Base-by-base conservation (phyloP, 768 basidiomycete species). In the Lactifluus subvellereus region DNA sequence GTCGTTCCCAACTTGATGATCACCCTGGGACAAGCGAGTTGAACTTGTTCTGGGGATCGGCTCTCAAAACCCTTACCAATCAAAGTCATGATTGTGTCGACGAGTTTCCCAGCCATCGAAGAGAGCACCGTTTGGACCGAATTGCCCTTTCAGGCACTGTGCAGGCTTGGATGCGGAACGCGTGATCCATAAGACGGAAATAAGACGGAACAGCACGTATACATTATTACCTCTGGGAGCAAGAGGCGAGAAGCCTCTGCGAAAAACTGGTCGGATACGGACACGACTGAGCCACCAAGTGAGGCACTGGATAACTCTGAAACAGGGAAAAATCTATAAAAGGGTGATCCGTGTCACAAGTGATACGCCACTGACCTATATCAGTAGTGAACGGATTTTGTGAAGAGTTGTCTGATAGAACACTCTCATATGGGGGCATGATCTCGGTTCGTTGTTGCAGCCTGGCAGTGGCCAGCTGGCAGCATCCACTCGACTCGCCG, bases 181-280 rank as follows among this genome's bases (percentile, higher is more conserved):
- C 45, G 47, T 47, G 42, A 35, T 52, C 42, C 33, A 57, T 42
- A 53, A 35, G 18, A 59, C 22, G n/a, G 59, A 22, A 35, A 32
- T 35, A 50, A 53, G 20, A n/a, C 7, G 6, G 56, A 43, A 53
- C 16, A 14, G 11, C 38, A 60, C 53, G 16, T 51, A 43, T 10
- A 49, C 14, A 45, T 68, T 16, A 45, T 69, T 65, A 92, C 95
- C 76, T 87, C 86, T 48, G 91, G 87, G 54, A 89, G 80, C 58
- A 99, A 79, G 30, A 99, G 78, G 76, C 96, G 86, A 66, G 75
- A 81, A 0, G 90, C 94, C 68, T 87, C 84, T 10, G 92, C 94
- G 70, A 99, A 99, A 79, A 98, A 99, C 66, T 99, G 94, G 73
- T 99, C 97, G 2, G 94, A 97, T 51, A 90, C 85, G 2, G 82